Conservation (phyloP, 495 filamentous ascomycete species). For the Aspergillus hancockii region DNA sequence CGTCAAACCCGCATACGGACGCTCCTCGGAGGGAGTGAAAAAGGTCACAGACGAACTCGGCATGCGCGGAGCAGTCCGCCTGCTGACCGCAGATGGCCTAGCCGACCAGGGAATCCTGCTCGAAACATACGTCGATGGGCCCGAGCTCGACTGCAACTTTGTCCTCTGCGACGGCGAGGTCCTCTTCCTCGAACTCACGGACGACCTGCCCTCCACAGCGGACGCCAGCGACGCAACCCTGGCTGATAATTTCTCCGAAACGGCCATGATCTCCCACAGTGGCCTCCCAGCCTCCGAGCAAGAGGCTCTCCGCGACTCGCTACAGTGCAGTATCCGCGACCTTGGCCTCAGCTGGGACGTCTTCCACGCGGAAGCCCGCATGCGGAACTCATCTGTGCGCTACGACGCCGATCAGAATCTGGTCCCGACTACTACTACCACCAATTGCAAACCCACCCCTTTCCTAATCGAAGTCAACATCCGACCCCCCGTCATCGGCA, state of each 20-base stretch:
- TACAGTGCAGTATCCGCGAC: background rate
- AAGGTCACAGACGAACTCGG: constrained; percentile 24
- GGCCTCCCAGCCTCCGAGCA: constrained; percentile 3
- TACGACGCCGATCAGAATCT: constrained; percentile 16
- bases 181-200: constrained; percentile 50
- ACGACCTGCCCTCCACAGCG: constrained; percentile 51
- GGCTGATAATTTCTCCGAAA: constrained; percentile 4
- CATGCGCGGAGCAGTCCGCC: constrained; percentile 9
- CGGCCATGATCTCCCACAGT: background rate
- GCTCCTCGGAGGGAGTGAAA: constrained; percentile 43
- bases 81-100: constrained; percentile 23
- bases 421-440: background rate
- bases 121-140: constrained; percentile 38
- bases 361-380: constrained; percentile 35
- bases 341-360: constrained; percentile 36
- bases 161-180: constrained; percentile 50
- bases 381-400: constrained; percentile 34
- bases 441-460: background rate
- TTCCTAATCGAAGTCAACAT: constrained; percentile 16
- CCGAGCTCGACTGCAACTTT: constrained; percentile 57
- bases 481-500: constrained; percentile 12
- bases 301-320: background rate
- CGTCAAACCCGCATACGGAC: constrained; percentile 47
- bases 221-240: constrained; percentile 23
- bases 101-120: constrained; percentile 3